Conservation (phyloP, 768 basidiomycete species). For the Leccinum broughii region DNA sequence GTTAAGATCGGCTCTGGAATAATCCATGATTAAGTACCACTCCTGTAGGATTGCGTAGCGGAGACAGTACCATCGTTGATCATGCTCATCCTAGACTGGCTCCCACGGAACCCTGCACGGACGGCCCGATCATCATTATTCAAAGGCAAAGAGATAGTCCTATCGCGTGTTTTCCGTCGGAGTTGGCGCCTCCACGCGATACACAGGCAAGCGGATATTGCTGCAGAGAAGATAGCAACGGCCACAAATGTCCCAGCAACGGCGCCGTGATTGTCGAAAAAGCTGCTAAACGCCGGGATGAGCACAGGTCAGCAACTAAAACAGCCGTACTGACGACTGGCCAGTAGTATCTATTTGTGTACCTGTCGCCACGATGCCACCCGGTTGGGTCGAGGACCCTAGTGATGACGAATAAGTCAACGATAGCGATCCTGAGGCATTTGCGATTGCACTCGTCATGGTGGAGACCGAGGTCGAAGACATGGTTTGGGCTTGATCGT, state of each 20-base stretch:
- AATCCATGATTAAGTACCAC: not conserved
- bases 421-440: constrained; percentile 42
- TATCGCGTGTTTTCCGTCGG: constrained; percentile 37
- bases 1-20: not conserved
- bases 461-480: constrained; percentile 37
- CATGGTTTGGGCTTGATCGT: constrained; percentile 40
- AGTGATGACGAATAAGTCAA: constrained; percentile 40
- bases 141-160: constrained; percentile 36
- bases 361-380: constrained; percentile 46
- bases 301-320: not conserved
- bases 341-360: constrained; percentile 40
- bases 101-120: constrained; percentile 38
- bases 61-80: constrained; percentile 17
- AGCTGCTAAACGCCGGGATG: constrained; percentile 37
- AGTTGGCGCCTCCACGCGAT: constrained; percentile 38
- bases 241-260: constrained; percentile 75
- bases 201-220: constrained; percentile 45
- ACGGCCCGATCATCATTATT: constrained; percentile 16
- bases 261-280: constrained; percentile 66
- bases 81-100: constrained; percentile 24
- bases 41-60: constrained; percentile 4
- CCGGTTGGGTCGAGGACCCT: constrained; percentile 45
- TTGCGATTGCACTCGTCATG: constrained; percentile 39
- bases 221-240: constrained; percentile 56
- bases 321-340: constrained; percentile 27